phyloP scores from a whole-genome alignment of 1,284 basidiomycete species.

The Somion occarium region DNA sequence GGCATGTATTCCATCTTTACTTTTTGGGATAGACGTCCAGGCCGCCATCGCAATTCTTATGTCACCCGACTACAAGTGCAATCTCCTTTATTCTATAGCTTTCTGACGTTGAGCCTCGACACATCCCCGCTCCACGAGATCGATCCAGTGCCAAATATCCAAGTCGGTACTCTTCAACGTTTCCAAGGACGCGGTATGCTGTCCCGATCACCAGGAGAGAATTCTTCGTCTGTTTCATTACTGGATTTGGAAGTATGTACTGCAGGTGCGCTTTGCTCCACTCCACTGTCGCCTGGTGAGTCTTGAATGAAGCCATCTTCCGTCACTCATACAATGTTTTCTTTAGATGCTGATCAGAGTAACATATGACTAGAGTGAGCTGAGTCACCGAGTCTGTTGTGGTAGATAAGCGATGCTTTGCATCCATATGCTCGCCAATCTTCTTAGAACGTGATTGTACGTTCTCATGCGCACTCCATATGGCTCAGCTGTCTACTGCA shows the following conservation, averaged over 20 bases:
- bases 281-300: not conserved
- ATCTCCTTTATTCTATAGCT: too few species aligned
- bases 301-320: not conserved
- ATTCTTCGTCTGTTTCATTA: not conserved
- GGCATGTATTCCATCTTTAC: not conserved
- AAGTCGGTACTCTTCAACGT: not conserved
- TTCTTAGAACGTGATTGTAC: conserved; percentile 11
- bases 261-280: not conserved
- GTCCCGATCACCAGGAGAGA: not conserved
- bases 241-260: not conserved
- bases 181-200: not conserved
- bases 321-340: not conserved
- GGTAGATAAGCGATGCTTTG: conserved; percentile 14
- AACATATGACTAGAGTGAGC: not conserved
- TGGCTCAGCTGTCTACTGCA: conserved; percentile 6
- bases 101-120: too few species aligned
- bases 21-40: not conserved
- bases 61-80: not conserved
- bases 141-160: too few species aligned
- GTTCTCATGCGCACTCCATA: conserved; percentile 12
- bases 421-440: conserved; percentile 15
- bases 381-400: conserved; percentile 2
- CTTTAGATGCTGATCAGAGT: not conserved
- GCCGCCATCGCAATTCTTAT: not conserved
- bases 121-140: too few species aligned